Percentiles rank a stretch among this genome's conserved stretches.
Evolutionary conservation across 169 alveolate genomes (phyloP).

Genomic region (Gregarina niphandrodes): DNA sequence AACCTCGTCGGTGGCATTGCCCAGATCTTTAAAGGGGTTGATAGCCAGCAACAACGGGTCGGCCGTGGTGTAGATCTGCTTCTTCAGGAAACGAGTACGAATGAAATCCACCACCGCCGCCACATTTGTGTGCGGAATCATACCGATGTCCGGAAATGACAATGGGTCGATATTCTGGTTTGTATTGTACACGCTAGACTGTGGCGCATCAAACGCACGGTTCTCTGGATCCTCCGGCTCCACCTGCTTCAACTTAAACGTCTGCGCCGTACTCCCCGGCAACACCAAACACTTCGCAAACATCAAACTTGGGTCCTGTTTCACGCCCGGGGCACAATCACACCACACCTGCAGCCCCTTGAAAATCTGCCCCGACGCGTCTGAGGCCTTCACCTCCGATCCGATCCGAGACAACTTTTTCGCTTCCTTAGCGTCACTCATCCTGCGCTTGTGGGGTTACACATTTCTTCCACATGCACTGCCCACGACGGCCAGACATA

Average conservation of each 20-base stretch:
- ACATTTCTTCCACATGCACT: too few relatives aligned
- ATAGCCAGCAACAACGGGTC: slow-evolving; percentile 62
- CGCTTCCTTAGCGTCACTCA: too few relatives aligned
- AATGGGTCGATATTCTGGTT: slow-evolving; percentile 60
- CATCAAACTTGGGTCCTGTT: slow-evolving; percentile 51
- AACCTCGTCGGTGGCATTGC: slow-evolving; percentile 51
- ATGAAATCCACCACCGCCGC: slow-evolving; percentile 63
- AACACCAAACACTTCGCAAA: slow-evolving; percentile 65
- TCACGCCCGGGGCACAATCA: slow-evolving; percentile 58
- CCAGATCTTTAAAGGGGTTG: slow-evolving; percentile 60
- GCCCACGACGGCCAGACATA: too few relatives aligned
- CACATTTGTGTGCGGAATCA: slow-evolving; percentile 61
- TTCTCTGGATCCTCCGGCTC: slow-evolving; percentile 38
- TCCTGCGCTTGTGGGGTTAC: too few relatives aligned
- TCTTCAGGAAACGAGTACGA: slow-evolving; percentile 42
- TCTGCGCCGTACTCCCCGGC: slow-evolving; percentile 46
- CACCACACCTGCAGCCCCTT: slow-evolving; percentile 67
- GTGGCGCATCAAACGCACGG: slow-evolving; percentile 48
- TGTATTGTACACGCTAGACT: slow-evolving; percentile 47
- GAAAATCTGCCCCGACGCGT: too few relatives aligned
- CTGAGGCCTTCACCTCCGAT: too few relatives aligned
- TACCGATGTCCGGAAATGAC: slow-evolving; percentile 68
- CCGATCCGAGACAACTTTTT: too few relatives aligned
- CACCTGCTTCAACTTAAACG: slow-evolving; percentile 39
- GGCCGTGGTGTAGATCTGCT: slow-evolving; percentile 61